phyloP scores from a whole-genome alignment of 768 basidiomycete species.

The Phaeotremella skinneri region DNA sequence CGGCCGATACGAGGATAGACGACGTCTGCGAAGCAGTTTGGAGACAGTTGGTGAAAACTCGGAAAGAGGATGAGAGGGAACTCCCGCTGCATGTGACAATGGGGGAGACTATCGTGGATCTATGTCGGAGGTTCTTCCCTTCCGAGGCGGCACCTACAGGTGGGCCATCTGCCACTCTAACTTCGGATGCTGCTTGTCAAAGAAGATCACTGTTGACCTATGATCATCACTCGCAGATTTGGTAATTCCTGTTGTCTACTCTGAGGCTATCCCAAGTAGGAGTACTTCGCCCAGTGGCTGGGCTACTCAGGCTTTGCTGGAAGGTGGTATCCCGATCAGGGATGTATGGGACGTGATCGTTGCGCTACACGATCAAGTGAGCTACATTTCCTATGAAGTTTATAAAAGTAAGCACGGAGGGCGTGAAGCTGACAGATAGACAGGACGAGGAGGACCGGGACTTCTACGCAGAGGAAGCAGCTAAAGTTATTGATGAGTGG shows the following conservation, averaged over 20 bases:
- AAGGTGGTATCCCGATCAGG: constrained; percentile 74
- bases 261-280: constrained; percentile 66
- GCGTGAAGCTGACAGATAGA: constrained; percentile 30
- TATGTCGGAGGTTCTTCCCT: constrained; percentile 84
- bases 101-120: constrained; percentile 50
- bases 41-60: constrained; percentile 72
- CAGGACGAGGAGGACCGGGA: constrained; percentile 37
- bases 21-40: constrained; percentile 78
- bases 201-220: not conserved
- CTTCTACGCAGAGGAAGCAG: constrained; percentile 47
- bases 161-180: constrained; percentile 10
- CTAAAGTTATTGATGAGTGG: constrained; percentile 44
- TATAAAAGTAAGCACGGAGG: constrained; percentile 70
- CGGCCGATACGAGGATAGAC: constrained; percentile 88
- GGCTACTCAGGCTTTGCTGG: constrained; percentile 72
- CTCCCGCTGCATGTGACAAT: constrained; percentile 55
- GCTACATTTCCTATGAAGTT: constrained; percentile 60
- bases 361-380: constrained; percentile 15
- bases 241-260: constrained; percentile 70
- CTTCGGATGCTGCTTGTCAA: not conserved
- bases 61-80: constrained; percentile 57
- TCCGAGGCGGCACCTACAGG: constrained; percentile 55
- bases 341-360: constrained; percentile 66
- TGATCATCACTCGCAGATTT: constrained; percentile 59
- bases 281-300: constrained; percentile 69